Percentiles rank a stretch among this genome's conserved stretches.
These are phyloP conservation scores for Pleurozium schreberi DNA, from an alignment of 225 moss, liverwort and hornwort species.

Conservation along the genomic window DNA sequence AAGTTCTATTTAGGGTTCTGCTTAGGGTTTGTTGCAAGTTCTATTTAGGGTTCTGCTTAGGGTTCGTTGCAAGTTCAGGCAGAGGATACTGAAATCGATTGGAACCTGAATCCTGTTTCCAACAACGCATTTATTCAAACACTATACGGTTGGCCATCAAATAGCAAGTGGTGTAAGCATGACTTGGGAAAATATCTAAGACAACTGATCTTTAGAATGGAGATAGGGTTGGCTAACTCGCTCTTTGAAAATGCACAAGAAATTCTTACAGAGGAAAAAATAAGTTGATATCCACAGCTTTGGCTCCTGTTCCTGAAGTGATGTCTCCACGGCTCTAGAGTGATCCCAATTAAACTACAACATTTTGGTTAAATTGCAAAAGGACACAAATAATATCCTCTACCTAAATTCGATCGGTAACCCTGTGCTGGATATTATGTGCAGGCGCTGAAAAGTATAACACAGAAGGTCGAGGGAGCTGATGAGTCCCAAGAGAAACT, in stretches of 20 bases:
- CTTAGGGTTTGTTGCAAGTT: neutral
- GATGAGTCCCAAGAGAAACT: slow-evolving; percentile 54
- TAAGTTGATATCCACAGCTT: neutral
- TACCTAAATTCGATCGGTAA: neutral
- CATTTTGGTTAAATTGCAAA: neutral
- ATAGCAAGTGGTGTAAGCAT: neutral
- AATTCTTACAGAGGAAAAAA: neutral
- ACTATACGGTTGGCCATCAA: neutral
- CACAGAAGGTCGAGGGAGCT: slow-evolving; percentile 46
- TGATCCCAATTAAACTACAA: neutral
- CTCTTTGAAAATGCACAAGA: neutral
- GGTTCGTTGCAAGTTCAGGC: neutral
- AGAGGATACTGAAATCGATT: neutral
- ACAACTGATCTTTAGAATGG: neutral
- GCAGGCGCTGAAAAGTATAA: slow-evolving; percentile 51
- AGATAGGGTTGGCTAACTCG: neutral
- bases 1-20: neutral
- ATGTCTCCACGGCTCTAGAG: neutral
- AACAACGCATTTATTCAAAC: neutral
- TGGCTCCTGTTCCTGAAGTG: neutral
- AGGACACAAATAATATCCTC: neutral
- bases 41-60: neutral
- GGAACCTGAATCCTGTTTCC: neutral
- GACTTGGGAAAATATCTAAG: neutral
- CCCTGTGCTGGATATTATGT: neutral